phyloP scores from a whole-genome alignment of 208 protist species.

The Trypanosoma rangeli region DNA sequence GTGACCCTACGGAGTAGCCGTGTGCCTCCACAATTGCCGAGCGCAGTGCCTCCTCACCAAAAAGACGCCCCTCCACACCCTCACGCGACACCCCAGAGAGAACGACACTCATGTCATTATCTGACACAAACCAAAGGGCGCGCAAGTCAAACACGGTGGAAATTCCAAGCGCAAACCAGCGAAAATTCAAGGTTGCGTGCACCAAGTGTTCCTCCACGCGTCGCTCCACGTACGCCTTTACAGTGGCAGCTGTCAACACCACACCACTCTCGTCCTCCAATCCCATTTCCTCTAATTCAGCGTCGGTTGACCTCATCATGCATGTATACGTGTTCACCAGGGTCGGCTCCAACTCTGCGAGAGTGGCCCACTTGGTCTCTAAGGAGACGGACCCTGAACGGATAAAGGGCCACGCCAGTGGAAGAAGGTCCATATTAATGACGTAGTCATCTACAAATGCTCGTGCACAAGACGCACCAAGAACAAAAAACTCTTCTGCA shows the following conservation, averaged over 20 bases:
- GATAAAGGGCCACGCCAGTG: slow-evolving; percentile 58
- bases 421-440: slow-evolving; percentile 60
- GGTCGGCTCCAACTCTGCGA: slow-evolving; percentile 52
- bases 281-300: slow-evolving; percentile 50
- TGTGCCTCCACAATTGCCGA: slow-evolving; percentile 62
- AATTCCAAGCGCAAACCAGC: slow-evolving; percentile 62
- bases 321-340: slow-evolving; percentile 47
- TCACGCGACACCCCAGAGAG: slow-evolving; percentile 46
- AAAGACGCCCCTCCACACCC: slow-evolving; percentile 42
- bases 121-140: slow-evolving; percentile 49
- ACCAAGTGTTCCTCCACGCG: slow-evolving; percentile 31
- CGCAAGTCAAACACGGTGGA: slow-evolving; percentile 57
- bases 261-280: slow-evolving; percentile 50
- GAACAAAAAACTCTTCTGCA: slow-evolving; percentile 64
- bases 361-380: slow-evolving; percentile 21
- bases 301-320: slow-evolving; percentile 34
- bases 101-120: slow-evolving; percentile 54
- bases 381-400: slow-evolving; percentile 5
- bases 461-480: slow-evolving; percentile 65
- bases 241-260: slow-evolving; percentile 34
- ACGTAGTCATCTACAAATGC: slow-evolving; percentile 78
- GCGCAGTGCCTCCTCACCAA: slow-evolving; percentile 62
- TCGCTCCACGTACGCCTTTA: slow-evolving; percentile 35
- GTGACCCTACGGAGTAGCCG: slow-evolving; percentile 71
- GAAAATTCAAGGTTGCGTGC: slow-evolving; percentile 51